Conservation (phyloP, 306 rosid species). For the Erythrophleum fordii region DNA sequence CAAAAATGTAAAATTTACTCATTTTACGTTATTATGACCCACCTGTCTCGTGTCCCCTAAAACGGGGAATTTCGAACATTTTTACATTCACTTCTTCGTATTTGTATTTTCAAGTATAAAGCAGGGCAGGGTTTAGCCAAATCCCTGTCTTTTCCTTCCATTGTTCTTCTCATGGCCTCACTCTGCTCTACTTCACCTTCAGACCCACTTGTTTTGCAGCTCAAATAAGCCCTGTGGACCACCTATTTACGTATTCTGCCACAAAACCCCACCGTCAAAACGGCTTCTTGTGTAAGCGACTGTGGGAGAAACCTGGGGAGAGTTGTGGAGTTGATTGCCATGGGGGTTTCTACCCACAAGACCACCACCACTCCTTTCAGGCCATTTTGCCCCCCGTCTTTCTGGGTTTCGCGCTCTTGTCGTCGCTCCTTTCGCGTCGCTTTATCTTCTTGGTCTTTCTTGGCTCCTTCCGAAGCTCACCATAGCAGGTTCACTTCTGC, state of each 20-base stretch:
- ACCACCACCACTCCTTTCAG: slow-evolving; percentile 55
- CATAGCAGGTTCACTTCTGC: slow-evolving; percentile 49
- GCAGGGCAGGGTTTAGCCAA: not conserved
- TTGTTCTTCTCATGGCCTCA: slow-evolving; percentile 21
- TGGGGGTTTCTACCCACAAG: slow-evolving; percentile 65
- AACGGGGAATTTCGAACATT: not conserved
- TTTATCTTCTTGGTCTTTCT: slow-evolving; percentile 54
- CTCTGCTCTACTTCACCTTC: slow-evolving; percentile 40
- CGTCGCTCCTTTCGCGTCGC: slow-evolving; percentile 38
- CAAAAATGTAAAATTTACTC: no score
- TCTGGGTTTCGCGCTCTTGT: slow-evolving; percentile 52
- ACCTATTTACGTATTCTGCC: slow-evolving; percentile 40
- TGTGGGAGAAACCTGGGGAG: slow-evolving; percentile 60
- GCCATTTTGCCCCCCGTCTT: slow-evolving; percentile 62
- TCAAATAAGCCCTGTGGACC: slow-evolving; percentile 15
- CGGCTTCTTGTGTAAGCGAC: slow-evolving; percentile 50
- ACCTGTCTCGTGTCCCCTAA: not conserved
- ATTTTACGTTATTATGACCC: no score
- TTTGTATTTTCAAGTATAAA: not conserved
- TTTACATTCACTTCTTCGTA: not conserved
- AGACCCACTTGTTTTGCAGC: slow-evolving; percentile 40
- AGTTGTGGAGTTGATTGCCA: slow-evolving; percentile 54
- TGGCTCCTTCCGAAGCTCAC: slow-evolving; percentile 46
- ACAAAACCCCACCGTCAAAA: slow-evolving; percentile 28
- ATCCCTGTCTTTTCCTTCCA: not conserved